phyloP scores from a whole-genome alignment of 1,284 basidiomycete species.

The Heliocybe sulcata region DNA sequence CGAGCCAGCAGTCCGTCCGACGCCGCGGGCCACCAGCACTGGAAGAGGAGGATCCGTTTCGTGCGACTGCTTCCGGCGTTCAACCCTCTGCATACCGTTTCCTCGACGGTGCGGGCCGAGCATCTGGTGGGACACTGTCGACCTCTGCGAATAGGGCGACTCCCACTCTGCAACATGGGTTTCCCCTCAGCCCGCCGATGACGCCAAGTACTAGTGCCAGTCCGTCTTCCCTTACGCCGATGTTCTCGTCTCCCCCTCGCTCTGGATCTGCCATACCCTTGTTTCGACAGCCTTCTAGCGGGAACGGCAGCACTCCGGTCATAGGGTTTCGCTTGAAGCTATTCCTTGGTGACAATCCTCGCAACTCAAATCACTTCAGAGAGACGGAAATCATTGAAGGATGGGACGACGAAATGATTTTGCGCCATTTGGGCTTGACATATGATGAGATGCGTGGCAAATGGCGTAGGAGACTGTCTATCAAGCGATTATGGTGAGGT shows the following conservation, averaged over 20 bases:
- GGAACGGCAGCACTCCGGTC: neutral
- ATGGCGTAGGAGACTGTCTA: neutral
- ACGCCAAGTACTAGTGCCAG: neutral
- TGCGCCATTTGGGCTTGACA: neutral
- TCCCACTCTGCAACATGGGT: neutral
- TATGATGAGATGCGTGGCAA: neutral
- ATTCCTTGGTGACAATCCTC: neutral
- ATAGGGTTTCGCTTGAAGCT: neutral
- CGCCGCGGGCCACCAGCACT: no score
- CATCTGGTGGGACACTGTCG: neutral
- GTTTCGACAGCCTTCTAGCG: neutral
- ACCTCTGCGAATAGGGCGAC: neutral
- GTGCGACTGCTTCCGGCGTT: neutral
- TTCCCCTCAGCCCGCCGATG: no score
- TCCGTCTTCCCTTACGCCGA: neutral
- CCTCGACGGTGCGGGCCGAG: neutral
- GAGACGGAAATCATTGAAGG: neutral
- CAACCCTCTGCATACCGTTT: neutral
- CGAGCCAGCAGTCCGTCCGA: no score
- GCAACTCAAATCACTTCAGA: neutral
- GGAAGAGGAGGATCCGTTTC: neutral
- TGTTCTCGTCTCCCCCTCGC: neutral
- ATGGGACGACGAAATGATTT: neutral
- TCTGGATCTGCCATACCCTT: neutral
- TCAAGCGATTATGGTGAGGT: neutral